A percentile compares a stretch with the other conserved stretches of the same genome.
These are phyloP conservation scores for Chrysosporium keratinophilum DNA, from an alignment of 2,329 filamentous ascomycete species.

Conservation along the genomic window DNA sequence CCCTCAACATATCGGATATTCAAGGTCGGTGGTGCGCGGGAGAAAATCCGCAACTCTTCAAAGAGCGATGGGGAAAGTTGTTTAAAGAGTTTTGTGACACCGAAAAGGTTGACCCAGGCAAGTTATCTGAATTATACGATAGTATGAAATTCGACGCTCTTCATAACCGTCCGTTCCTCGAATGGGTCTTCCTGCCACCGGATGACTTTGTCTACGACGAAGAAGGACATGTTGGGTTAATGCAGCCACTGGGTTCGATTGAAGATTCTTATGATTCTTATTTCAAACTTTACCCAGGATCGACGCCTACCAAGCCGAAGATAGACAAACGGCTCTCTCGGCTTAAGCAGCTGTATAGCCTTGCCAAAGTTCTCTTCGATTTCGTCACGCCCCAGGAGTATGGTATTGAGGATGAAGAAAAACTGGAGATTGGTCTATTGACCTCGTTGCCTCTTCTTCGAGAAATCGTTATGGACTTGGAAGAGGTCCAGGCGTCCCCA, in stretches of 20 bases:
- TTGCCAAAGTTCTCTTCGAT: conserved; percentile 92
- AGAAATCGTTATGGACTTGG: conserved; percentile 92
- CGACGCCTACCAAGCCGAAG: conserved; percentile 63
- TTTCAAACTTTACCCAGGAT: conserved; percentile 80
- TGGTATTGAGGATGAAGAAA: conserved; percentile 88
- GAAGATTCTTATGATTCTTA: conserved; percentile 58
- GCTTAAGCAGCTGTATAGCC: conserved; percentile 80
- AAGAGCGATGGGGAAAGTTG: conserved; percentile 95
- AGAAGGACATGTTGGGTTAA: conserved; percentile 39
- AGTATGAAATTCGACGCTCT: conserved; percentile 99
- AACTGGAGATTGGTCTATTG: conserved; percentile 93
- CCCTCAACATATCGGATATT: conserved; percentile 56
- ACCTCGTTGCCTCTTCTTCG: conserved; percentile 88
- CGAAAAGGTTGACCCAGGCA: conserved; percentile 96
- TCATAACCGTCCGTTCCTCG: conserved; percentile 90
- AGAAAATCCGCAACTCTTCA: conserved; percentile 88
- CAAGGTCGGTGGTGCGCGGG: conserved; percentile 93
- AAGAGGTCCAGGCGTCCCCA: conserved; percentile 91
- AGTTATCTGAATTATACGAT: conserved; percentile 96
- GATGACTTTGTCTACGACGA: conserved; percentile 62
- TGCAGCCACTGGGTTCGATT: conserved; percentile 35
- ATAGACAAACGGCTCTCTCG: conserved; percentile 77
- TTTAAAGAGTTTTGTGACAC: conserved; percentile 94
- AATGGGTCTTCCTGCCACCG: conserved; percentile 92
- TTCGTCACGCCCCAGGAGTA: conserved; percentile 99